A percentile compares a stretch with the other conserved stretches of the same genome.
These are phyloP conservation scores for Wallacemonas rigidus DNA, from an alignment of 208 protist genomes.

Conservation along the genomic window DNA sequence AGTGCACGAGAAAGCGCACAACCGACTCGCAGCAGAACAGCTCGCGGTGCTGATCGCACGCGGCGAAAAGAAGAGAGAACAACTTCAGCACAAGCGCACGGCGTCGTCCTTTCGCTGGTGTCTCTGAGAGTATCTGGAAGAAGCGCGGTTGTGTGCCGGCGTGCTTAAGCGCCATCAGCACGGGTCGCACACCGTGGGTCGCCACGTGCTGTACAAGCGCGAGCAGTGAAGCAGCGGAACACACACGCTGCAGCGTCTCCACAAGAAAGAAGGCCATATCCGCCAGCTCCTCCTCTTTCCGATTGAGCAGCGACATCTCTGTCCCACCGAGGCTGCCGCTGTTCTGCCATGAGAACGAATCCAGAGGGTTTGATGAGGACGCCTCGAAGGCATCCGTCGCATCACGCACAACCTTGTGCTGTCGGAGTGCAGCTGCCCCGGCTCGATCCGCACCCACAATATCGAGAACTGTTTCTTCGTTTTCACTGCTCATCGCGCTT, in stretches of 20 bases:
- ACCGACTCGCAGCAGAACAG: conserved; percentile 17
- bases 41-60: conserved; percentile 23
- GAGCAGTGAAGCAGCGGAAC: conserved; percentile 30
- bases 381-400: not conserved
- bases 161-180: conserved; percentile 59
- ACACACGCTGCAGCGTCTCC: conserved; percentile 28
- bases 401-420: too few relatives aligned
- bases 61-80: conserved; percentile 19
- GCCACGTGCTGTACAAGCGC: conserved; percentile 48
- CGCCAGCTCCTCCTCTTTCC: conserved; percentile 67
- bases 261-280: conserved; percentile 80
- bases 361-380: not conserved
- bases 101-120: not conserved
- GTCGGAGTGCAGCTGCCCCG: too few relatives aligned
- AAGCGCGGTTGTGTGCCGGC: conserved; percentile 39
- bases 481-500: too few relatives aligned
- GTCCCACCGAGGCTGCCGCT: conserved; percentile 40
- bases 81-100: conserved; percentile 21
- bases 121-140: conserved; percentile 19
- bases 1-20: conserved; percentile 29
- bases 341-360: not conserved
- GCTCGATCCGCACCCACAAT: too few relatives aligned
- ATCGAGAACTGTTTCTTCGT: too few relatives aligned
- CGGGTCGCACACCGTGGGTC: conserved; percentile 18
- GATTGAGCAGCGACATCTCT: conserved; percentile 65